Conservation (phyloP, 768 basidiomycete genomes). For the Boletus tylopilopsis region DNA sequence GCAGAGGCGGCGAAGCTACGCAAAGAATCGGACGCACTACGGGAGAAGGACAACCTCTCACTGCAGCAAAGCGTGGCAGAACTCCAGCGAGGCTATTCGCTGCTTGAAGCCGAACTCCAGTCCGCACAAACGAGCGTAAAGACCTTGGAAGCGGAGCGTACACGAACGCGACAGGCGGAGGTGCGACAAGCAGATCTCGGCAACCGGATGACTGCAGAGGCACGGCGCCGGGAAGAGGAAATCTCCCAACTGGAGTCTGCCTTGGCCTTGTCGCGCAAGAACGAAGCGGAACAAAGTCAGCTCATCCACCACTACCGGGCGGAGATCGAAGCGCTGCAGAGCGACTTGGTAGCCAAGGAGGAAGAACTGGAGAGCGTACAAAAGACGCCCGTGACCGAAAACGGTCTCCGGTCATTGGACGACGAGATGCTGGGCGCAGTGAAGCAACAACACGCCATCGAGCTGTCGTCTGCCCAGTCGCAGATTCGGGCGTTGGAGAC, state of each 20-base stretch:
- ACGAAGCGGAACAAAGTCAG: constrained; percentile 58
- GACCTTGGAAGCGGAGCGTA: constrained; percentile 64
- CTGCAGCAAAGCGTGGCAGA: constrained; percentile 51
- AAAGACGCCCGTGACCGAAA: constrained; percentile 38
- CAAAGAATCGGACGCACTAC: constrained; percentile 41
- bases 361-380: constrained; percentile 61
- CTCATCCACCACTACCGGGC: constrained; percentile 61
- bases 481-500: constrained; percentile 76
- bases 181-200: constrained; percentile 54
- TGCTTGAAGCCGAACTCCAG: constrained; percentile 62
- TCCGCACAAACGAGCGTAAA: constrained; percentile 48
- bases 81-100: constrained; percentile 56
- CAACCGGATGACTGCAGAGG: constrained; percentile 45
- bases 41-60: constrained; percentile 51
- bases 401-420: constrained; percentile 54
- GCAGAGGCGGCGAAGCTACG: constrained; percentile 44
- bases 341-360: constrained; percentile 58
- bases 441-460: constrained; percentile 71
- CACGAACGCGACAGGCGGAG: constrained; percentile 53
- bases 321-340: constrained; percentile 68
- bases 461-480: constrained; percentile 76
- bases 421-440: constrained; percentile 70
- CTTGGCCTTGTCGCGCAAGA: constrained; percentile 43
- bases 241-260: constrained; percentile 49
- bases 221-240: constrained; percentile 51